Percentiles rank a stretch among this genome's conserved stretches.
phyloP scores from a whole-genome alignment of 73 alveolate genomes.

The Blepharisma japonicum region DNA sequence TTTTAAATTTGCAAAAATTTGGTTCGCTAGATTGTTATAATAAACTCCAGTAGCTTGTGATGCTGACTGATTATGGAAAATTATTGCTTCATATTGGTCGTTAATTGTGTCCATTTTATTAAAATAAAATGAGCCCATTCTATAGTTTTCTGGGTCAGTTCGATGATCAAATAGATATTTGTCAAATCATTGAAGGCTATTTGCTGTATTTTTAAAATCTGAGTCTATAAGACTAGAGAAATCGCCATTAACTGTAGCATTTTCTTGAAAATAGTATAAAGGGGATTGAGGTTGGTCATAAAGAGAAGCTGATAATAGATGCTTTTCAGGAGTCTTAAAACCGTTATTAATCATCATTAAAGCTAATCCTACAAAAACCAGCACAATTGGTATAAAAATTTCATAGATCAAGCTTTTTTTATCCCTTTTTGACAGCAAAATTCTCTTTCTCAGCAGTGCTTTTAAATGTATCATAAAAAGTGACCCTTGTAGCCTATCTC shows the following conservation, averaged over 20 bases:
- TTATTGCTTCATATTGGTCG: slow-evolving; percentile 3
- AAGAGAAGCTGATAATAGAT: too few relatives aligned
- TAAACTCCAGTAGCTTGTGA: not conserved
- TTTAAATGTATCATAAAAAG: slow-evolving; percentile 57
- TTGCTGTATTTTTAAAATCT: too few relatives aligned
- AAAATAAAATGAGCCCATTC: slow-evolving; percentile 58
- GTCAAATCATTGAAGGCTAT: slow-evolving; percentile 31
- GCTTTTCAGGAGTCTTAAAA: too few relatives aligned
- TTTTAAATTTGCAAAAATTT: not conserved
- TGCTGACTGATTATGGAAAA: slow-evolving; percentile 11
- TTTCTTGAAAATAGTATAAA: not conserved
- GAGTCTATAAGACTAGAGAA: too few relatives aligned
- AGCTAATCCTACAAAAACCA: slow-evolving; percentile 72
- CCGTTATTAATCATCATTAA: not conserved
- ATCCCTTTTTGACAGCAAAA: slow-evolving; percentile 60
- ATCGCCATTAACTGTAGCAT: not conserved
- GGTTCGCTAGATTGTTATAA: not conserved
- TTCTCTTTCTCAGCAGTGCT: slow-evolving; percentile 75
- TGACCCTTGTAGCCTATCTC: not conserved
- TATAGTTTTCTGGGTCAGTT: slow-evolving; percentile 17
- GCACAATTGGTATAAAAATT: slow-evolving; percentile 69
- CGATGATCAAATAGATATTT: not conserved
- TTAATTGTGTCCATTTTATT: slow-evolving; percentile 29
- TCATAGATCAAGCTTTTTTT: slow-evolving; percentile 74
- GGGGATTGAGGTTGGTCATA: too few relatives aligned